Conservation (phyloP, 441 rosid species). For the Kokia cookei region DNA sequence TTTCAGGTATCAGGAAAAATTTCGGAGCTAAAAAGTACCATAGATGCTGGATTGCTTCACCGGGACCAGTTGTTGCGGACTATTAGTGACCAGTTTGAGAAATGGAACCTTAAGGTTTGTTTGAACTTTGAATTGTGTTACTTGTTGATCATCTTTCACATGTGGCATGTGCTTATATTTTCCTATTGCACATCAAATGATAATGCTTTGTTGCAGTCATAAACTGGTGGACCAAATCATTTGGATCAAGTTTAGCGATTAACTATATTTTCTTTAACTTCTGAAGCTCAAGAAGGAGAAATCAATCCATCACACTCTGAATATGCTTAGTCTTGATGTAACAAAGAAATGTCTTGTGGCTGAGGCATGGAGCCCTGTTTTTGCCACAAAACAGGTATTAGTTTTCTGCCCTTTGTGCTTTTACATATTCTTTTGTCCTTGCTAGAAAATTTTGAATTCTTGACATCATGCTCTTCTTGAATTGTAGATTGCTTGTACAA, state of each 20-base stretch:
- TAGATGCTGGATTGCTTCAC: conserved; percentile 60
- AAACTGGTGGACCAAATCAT: background rate
- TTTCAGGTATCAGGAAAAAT: conserved; percentile 68
- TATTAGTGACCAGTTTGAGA: conserved; percentile 67
- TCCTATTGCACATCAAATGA: conserved; percentile 5
- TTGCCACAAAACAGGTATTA: conserved; percentile 58
- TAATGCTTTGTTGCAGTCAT: conserved; percentile 1
- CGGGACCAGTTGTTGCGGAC: conserved; percentile 55
- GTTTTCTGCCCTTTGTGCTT: conserved; percentile 1
- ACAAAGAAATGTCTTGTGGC: conserved; percentile 77
- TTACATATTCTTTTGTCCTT: background rate
- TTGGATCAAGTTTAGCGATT: background rate
- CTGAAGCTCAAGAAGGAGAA: conserved; percentile 73
- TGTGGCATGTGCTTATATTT: conserved; percentile 6
- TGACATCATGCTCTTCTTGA: background rate
- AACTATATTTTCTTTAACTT: conserved; percentile 7
- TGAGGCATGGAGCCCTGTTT: conserved; percentile 79
- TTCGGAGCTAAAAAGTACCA: conserved; percentile 67
- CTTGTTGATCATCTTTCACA: conserved; percentile 1
- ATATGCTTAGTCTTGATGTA: conserved; percentile 80
- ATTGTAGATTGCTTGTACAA: background rate
- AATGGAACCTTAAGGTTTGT: conserved; percentile 74
- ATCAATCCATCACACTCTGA: conserved; percentile 62
- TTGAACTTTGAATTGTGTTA: conserved; percentile 4
- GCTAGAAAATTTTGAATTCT: background rate